Base-by-base conservation (phyloP, 139 green algal genomes). In the Volvox africanus region DNA sequence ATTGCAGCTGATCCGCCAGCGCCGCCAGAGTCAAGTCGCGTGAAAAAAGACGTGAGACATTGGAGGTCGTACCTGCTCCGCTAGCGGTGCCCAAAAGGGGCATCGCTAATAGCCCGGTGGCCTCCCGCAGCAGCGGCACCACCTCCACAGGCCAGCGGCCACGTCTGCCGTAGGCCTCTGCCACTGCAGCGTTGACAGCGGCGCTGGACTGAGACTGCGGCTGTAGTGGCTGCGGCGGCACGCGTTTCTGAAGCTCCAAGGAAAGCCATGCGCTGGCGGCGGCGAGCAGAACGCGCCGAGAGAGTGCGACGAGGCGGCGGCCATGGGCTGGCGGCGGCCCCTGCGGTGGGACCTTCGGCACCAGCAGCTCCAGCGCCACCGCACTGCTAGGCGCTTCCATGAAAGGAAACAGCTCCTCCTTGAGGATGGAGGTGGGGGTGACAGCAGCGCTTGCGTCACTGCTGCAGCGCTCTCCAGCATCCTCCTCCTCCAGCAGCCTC, bases 401-500 rank as follows among this genome's bases (percentile, higher is more conserved):
- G 36, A 90, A 61, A 22, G 86, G 73, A n/a, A 90, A 76, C 55
- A 90, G 73, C 86, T 90, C 71, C 1, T 75, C 26, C 50, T 19
- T 65, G n/a, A 90, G 68, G 1, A 73, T 6, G 6, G 69, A n/a
- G 55, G 32, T 75, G 26, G 30, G 11, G 55, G 1, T n/a, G 55
- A 36, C 78, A 11, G 16, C 78, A 44, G 26, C 35, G 35, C 78
- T 26, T 35, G 12, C 37, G 35, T 26, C 37, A 13, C 78, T 84
- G 36, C 36, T 18, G 17, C 78, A 2, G 21, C 35, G 26, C 20
- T 44, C 78, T 33, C 20, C 80, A 44, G 50, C 50, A 50, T 44
- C 50, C 50, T 28, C 50, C 50, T 44, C 80, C 50, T 44, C 80
- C 50, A 86, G 50, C 80, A 50, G 50, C 50, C 61, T 67, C 76